These are phyloP conservation scores for Petunia hybrid DNA, from an alignment of 305 asterid species.

Conservation along the genomic window DNA sequence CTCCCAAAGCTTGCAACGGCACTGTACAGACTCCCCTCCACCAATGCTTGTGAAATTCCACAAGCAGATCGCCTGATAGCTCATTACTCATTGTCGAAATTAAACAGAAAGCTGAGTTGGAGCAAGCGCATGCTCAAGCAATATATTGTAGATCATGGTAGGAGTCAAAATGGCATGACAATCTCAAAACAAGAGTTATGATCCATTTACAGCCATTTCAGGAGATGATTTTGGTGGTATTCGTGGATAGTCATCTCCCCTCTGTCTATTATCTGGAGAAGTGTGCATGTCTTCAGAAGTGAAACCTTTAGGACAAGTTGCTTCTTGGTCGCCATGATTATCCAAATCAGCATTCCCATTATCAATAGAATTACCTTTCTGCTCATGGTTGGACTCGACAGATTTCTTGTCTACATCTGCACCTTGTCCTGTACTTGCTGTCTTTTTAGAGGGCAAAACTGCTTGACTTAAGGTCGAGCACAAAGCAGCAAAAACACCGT, in stretches of 20 bases:
- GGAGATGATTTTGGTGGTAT: constrained; percentile 74
- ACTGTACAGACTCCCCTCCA: constrained; percentile 83
- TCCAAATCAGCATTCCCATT: constrained; percentile 45
- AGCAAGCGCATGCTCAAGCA: constrained; percentile 37
- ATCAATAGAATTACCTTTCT: constrained; percentile 47
- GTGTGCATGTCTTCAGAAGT: constrained; percentile 50
- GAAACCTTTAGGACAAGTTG: constrained; percentile 51
- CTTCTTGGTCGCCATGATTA: constrained; percentile 45
- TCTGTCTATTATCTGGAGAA: constrained; percentile 53
- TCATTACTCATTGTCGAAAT: constrained; percentile 34
- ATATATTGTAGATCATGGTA: constrained; percentile 31
- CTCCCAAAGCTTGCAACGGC: constrained; percentile 55
- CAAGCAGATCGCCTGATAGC: constrained; percentile 18
- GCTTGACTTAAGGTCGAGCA: constrained; percentile 74
- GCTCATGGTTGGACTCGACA: constrained; percentile 42
- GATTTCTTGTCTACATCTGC: constrained; percentile 46
- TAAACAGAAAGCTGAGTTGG: constrained; percentile 18
- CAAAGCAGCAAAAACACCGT: constrained; percentile 74
- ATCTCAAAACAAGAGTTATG: constrained; percentile 46
- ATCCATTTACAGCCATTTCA: constrained; percentile 88
- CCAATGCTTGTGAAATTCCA: constrained; percentile 45
- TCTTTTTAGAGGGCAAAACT: constrained; percentile 63
- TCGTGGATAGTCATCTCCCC: constrained; percentile 57
- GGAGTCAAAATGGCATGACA: constrained; percentile 16
- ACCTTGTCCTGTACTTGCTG: constrained; percentile 43